Base-by-base conservation (phyloP, 345 rosid genomes). In the Sisymbrium irio region DNA sequence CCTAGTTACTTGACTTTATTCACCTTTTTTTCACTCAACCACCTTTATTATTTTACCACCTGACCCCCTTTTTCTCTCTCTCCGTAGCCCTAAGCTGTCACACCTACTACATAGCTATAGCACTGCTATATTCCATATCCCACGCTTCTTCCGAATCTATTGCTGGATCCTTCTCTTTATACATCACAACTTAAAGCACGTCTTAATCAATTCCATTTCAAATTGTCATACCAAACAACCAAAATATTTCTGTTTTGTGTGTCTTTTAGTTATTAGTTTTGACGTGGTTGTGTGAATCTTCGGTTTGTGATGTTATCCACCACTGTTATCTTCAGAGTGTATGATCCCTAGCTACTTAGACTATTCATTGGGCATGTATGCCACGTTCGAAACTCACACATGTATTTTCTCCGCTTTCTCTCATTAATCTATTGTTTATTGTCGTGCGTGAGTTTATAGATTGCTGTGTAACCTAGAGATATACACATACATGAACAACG, bases 81-180 rank as follows among this genome's bases (percentile, higher is more conserved):
- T 66, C 73, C 25, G 30, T 6, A 49, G 33, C 53, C 73, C 78
- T 74, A 75, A 36, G 5, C 57, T 75, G 74, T 67, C 73, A 67
- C 66, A 60, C 66, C 33, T 19, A 39, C 28, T 9, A 10, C 18
- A 44, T 20, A 62, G 59, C 72, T 56, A 55, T 22, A 64, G 32
- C 50, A 73, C 66, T 36, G 27, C 72, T 66, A 74, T 66, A 47
- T 66, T 74, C 60, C 19, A 57, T 17, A 57, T 59, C 78, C 67
- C 78, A 74, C 68, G 73, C 78, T 49, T 67, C 73, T 66, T 67
- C 73, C 67, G 67, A 74, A 74, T 59, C 73, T 74, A 58, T 18
- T 74, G 53, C 54, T 30, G 73, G 73, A 74, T 74, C 72, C 58
- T 65, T 65, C 72, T 74, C 33, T 65, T 74, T 55, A 36, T 44